Conservation (phyloP, 805 yeast species). For the Wickerhamiella azymoides region DNA sequence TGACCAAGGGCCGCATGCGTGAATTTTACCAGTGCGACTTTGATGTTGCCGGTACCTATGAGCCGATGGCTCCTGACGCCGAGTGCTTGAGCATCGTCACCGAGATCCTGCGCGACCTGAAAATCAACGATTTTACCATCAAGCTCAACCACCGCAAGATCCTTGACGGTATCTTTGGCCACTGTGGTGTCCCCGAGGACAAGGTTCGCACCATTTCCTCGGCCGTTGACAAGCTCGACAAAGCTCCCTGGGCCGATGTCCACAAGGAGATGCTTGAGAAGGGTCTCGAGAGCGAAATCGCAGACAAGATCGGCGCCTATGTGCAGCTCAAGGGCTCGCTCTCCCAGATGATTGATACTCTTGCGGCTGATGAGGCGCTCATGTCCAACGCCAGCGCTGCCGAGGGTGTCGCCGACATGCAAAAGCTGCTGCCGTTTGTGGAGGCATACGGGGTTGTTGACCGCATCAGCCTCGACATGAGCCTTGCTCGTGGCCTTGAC, state of each 20-base stretch:
- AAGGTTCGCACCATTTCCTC: constrained; percentile 88
- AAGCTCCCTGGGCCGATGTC: constrained; percentile 89
- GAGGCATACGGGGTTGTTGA: constrained; percentile 65
- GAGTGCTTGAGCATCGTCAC: constrained; percentile 71
- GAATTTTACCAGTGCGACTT: constrained; percentile 98
- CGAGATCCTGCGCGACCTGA: constrained; percentile 72
- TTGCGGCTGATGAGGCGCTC: constrained; percentile 46
- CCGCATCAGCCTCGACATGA: constrained; percentile 65
- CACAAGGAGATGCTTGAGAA: constrained; percentile 89
- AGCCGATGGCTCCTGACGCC: constrained; percentile 91
- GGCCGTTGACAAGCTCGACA: constrained; percentile 94
- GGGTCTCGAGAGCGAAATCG: constrained; percentile 80
- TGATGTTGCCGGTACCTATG: constrained; percentile 89
- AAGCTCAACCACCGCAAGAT: constrained; percentile 92
- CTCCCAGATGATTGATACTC: constrained; percentile 32
- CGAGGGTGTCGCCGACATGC: constrained; percentile 72
- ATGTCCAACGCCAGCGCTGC: constrained; percentile 57
- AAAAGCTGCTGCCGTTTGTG: constrained; percentile 54
- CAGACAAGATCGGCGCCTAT: constrained; percentile 82
- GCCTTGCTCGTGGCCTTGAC: constrained; percentile 94
- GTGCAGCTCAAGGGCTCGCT: constrained; percentile 65
- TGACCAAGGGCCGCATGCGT: constrained; percentile 99
- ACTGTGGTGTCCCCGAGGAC: constrained; percentile 86
- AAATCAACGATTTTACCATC: constrained; percentile 78
- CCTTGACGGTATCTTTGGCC: constrained; percentile 87